Conservation (phyloP, 768 basidiomycete genomes). For the Agaricus blazei region DNA sequence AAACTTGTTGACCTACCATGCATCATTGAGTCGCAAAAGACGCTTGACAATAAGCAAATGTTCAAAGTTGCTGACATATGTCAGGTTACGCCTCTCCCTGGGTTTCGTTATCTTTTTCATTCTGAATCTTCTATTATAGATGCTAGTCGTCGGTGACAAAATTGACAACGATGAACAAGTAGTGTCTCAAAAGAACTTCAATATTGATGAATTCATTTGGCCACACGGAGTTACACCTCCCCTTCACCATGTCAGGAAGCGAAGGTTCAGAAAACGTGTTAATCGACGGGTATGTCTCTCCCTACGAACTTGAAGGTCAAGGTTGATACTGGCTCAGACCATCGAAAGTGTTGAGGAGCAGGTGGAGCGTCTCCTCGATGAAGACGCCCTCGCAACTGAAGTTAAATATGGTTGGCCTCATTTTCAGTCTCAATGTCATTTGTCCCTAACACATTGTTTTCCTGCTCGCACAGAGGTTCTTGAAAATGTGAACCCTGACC, state of each 20-base stretch:
- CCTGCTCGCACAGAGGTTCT: slow-evolving; percentile 53
- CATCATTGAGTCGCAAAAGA: slow-evolving; percentile 93
- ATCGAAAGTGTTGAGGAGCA: slow-evolving; percentile 95
- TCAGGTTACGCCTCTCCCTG: slow-evolving; percentile 52
- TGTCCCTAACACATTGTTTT: neutral
- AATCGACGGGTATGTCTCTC: slow-evolving; percentile 63
- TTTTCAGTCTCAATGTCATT: neutral
- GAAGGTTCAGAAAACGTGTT: slow-evolving; percentile 87
- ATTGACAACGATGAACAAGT: slow-evolving; percentile 66
- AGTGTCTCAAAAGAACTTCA: slow-evolving; percentile 64
- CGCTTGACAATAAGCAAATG: slow-evolving; percentile 92
- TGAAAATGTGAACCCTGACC: slow-evolving; percentile 86
- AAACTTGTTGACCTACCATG: slow-evolving; percentile 96
- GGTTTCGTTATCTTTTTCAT: slow-evolving; percentile 1
- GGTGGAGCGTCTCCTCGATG: slow-evolving; percentile 80
- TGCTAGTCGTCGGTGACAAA: slow-evolving; percentile 84
- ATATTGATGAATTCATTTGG: slow-evolving; percentile 95
- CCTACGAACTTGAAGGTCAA: neutral
- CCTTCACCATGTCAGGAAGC: slow-evolving; percentile 82
- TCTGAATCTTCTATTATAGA: slow-evolving; percentile 41
- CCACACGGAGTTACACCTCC: slow-evolving; percentile 96
- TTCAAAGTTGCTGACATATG: slow-evolving; percentile 99
- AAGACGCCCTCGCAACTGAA: slow-evolving; percentile 69
- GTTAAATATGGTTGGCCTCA: slow-evolving; percentile 65
- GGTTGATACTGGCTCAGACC: slow-evolving; percentile 42